Percentiles rank a stretch among this genome's conserved stretches.
Evolutionary conservation across 495 filamentous ascomycete genomes (phyloP).

Genomic region (Aspergillus baeticus): DNA sequence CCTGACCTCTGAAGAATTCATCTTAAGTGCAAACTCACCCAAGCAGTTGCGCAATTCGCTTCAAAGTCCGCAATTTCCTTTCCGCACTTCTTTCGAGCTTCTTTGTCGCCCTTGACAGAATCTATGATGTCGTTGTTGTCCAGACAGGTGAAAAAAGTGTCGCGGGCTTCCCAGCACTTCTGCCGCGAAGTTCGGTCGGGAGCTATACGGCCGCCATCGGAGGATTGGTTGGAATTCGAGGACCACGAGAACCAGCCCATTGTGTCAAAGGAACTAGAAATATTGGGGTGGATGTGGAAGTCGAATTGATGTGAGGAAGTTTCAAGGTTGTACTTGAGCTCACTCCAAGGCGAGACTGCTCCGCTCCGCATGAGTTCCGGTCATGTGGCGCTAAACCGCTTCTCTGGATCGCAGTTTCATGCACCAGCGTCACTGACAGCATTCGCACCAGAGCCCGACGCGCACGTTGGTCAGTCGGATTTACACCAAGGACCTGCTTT

Average conservation of each 20-base stretch:
- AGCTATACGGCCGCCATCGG: conserved; percentile 64
- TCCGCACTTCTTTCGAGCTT: conserved; percentile 64
- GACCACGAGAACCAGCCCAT: conserved; percentile 48
- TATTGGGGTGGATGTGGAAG: not conserved
- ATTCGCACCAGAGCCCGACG: no score
- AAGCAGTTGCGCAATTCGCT: conserved; percentile 71
- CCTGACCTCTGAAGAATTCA: not conserved
- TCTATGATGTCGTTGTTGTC: conserved; percentile 81
- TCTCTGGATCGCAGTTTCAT: conserved; percentile 6
- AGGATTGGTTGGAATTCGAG: conserved; percentile 38
- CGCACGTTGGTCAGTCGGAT: no score
- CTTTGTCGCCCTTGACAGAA: conserved; percentile 69
- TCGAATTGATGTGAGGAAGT: not conserved
- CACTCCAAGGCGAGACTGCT: conserved; percentile 3
- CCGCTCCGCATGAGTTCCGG: conserved; percentile 18
- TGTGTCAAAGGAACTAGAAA: conserved; percentile 20
- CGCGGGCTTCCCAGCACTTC: conserved; percentile 83
- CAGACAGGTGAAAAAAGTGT: conserved; percentile 82
- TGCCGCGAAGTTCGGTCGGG: conserved; percentile 75
- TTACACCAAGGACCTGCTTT: not conserved
- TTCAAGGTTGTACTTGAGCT: conserved; percentile 7
- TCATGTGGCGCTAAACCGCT: conserved; percentile 21
- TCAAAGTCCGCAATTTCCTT: conserved; percentile 66
- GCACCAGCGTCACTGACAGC: no score
- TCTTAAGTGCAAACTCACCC: conserved; percentile 57